Base-by-base conservation (phyloP, 257 asterid species). In the Mentha longifolia region DNA sequence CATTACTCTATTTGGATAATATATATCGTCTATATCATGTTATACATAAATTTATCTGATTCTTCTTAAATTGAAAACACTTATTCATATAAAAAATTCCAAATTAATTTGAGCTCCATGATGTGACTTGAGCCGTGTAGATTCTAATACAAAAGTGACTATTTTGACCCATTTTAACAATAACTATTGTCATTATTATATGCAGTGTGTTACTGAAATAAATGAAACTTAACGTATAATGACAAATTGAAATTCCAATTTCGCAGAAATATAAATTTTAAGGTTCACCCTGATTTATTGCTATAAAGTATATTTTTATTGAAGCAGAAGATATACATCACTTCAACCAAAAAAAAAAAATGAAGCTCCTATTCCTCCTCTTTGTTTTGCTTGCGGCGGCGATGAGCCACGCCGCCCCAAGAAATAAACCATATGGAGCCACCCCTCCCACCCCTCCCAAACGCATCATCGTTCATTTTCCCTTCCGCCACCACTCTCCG, bases 321-420 rank as follows among this genome's bases (percentile, higher is more conserved):
- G 17, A 39, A 60, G 6, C 45, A 33, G 0, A n/a, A 15, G 9
- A n/a, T n/a, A n/a, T n/a, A n/a, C n/a, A n/a, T n/a, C n/a, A n/a
- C n/a, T n/a, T n/a, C n/a, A n/a, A n/a, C n/a, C n/a, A 57, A 11
- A 28, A 8, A 9, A 5, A 6, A 50, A 39, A 22, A 55, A 68
- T 68, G 74, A 55, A 56, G 65, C 45, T 56, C 9, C 55, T 14
- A 42, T n/a, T 56, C 4, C 55, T 54, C n/a, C 55, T 56, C 45
- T n/a, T 9, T 52, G 9, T 37, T 30, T 42, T 68, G 6, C 56
- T 55, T 41, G 74, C 65, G 22, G 54, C 56, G n/a, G 65, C 74
- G 52, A 9, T 16, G 56, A 68, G 65, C 65, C 22, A 25, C 54
- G 63, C 64, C 28, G 22, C 64, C 61, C 25, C 15, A 1, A 67